Evolutionary conservation across 2,329 filamentous ascomycete species (phyloP).

Genomic region (Diaporthe sp.): DNA sequence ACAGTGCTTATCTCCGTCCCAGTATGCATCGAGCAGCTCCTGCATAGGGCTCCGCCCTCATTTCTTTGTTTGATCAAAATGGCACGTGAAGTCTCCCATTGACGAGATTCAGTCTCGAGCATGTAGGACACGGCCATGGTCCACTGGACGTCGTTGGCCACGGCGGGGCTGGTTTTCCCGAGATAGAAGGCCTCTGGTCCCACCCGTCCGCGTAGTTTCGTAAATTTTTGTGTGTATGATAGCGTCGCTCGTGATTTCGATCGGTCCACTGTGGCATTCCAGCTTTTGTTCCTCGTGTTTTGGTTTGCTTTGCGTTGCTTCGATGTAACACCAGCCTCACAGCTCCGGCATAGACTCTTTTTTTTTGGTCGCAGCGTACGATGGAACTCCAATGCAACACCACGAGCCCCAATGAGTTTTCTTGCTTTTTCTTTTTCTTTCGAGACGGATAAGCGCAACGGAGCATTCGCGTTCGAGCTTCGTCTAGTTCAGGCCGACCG

Average conservation of each 20-base stretch:
- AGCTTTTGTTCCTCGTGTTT: not conserved
- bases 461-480: too few relatives aligned
- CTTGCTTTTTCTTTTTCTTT: not conserved
- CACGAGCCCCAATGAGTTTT: not conserved
- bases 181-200: not conserved
- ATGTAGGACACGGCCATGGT: too few relatives aligned
- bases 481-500: slow-evolving; percentile 29
- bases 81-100: not conserved
- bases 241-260: slow-evolving; percentile 19
- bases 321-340: slow-evolving; percentile 11
- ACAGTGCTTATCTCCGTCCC: not conserved
- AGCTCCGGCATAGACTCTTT: not conserved
- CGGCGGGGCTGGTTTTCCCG: too few relatives aligned
- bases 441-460: not conserved
- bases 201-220: too few relatives aligned
- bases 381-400: not conserved
- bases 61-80: not conserved
- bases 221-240: not conserved
- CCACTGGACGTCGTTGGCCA: not conserved
- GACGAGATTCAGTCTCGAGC: not conserved
- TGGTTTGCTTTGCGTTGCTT: not conserved
- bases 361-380: not conserved
- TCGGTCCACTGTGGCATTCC: not conserved
- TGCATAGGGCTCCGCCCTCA: not conserved
- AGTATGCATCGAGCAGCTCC: not conserved